Base-by-base conservation (phyloP, 2,329 filamentous ascomycete genomes). In the Lachnellula arida region DNA sequence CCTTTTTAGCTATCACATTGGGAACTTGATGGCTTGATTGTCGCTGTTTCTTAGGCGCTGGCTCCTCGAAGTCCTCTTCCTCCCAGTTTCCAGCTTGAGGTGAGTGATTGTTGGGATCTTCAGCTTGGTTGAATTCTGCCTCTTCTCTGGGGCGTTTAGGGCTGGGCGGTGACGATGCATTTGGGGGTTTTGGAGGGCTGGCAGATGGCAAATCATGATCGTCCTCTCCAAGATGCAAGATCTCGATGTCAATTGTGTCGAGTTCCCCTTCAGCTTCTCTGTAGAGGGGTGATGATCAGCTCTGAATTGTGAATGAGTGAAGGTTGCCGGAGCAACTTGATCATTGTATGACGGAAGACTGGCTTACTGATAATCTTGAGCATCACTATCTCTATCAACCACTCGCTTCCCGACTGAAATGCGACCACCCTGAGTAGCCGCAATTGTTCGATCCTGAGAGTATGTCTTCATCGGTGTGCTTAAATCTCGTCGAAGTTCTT, bases 11-110 rank as follows among this genome's bases (percentile, higher is more conserved):
- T 23, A 48, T 47, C n/a, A 34, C 51, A 34, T 25, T 55, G n/a
- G 35, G 51, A 32, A 51, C 48, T 23, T 46, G 51, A 22, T 49
- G 46, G 2, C 25, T 40, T 11, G 22, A 35, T 28, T 32, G 49
- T 14, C 49, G 32, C 37, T 15, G 47, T 23, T 39, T 55, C 49
- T 54, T 60, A 12, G 43, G 19, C 15, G 25, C n/a, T 32, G 46
- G 54, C n/a, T 37, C 17, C 22, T 50, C 6, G 2, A 32, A 25
- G 22, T 48, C 48, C 9, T 22, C 42, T 15, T 34, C 32, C 2
- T 40, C 23, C 9, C 28, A 46, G 8, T 43, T 17, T 48, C 19
- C 34, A 37, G 23, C n/a, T 7, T 39, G 28, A 11, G 44, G 22
- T 25, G 44, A 34, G 19, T 23, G 11, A 46, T 8, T 28, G 44